Conservation (phyloP, 2,329 filamentous ascomycete genomes). For the Juglanconis juglandina region DNA sequence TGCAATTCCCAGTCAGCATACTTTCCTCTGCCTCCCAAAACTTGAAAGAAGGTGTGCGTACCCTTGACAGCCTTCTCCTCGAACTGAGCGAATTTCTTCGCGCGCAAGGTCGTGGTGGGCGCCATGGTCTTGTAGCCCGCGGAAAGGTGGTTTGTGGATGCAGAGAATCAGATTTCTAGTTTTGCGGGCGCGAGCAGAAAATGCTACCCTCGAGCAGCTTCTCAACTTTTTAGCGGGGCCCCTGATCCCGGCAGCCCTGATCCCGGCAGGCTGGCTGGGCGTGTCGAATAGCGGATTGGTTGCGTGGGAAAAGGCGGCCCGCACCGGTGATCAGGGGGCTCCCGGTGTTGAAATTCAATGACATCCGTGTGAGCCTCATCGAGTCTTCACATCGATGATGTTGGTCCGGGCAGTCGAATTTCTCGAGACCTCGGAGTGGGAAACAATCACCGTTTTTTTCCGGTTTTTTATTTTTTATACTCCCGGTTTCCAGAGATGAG, state of each 20-base stretch:
- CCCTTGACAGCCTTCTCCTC: conserved; percentile 62
- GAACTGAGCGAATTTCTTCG: conserved; percentile 59
- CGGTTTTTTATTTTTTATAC: too few relatives aligned
- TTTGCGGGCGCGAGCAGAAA: conserved; percentile 12
- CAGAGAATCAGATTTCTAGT: conserved; percentile 9
- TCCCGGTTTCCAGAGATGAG: too few relatives aligned
- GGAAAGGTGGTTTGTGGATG: conserved; percentile 16
- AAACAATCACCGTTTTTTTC: too few relatives aligned
- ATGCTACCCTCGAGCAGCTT: conserved; percentile 14
- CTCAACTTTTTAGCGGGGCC: conserved; percentile 20
- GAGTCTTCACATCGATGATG: neutral
- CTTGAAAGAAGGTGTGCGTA: conserved; percentile 29
- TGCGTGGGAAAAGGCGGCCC: neutral
- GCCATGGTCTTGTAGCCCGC: conserved; percentile 39
- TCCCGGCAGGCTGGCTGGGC: neutral
- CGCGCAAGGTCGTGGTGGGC: conserved; percentile 46
- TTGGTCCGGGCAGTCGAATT: too few relatives aligned
- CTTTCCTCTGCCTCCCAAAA: neutral
- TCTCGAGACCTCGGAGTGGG: too few relatives aligned
- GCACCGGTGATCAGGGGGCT: neutral
- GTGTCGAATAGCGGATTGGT: neutral
- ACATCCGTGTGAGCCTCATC: neutral
- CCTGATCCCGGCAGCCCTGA: neutral
- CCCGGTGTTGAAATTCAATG: neutral
- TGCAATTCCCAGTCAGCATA: conserved; percentile 30